Conservation (phyloP, 176 grass and related monocot species). For the Cenchrus fungigraminus region DNA sequence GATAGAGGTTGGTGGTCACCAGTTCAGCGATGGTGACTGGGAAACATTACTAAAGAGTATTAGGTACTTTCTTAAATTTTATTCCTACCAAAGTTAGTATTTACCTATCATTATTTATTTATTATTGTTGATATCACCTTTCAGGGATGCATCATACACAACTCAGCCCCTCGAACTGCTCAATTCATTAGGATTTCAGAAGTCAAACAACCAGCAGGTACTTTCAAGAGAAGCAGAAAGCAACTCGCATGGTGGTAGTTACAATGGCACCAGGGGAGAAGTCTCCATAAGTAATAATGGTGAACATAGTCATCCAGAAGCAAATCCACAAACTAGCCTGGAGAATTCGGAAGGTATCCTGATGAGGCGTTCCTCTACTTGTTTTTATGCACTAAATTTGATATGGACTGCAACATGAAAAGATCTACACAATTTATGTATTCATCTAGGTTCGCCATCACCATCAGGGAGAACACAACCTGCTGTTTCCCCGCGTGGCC, state of each 20-base stretch:
- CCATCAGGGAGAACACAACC: constrained; percentile 73
- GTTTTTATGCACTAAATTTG: constrained; percentile 23
- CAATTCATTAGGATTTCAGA: constrained; percentile 94
- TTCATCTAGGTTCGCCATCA: constrained; percentile 70
- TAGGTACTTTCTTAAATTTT: constrained; percentile 63
- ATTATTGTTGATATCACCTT: constrained; percentile 49
- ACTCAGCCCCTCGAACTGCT: constrained; percentile 96
- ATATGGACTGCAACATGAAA: constrained; percentile 17
- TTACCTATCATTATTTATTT: constrained; percentile 38
- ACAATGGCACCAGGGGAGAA: constrained; percentile 54
- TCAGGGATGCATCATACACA: constrained; percentile 95
- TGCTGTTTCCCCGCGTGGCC: constrained; percentile 55
- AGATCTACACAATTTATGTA: constrained; percentile 15
- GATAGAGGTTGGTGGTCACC: constrained; percentile 95
- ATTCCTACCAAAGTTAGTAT: constrained; percentile 7
- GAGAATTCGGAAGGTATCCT: constrained; percentile 80
- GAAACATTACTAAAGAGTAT: constrained; percentile 97
- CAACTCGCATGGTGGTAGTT: constrained; percentile 36
- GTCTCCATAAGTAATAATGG: constrained; percentile 48
- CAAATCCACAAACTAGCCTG: constrained; percentile 56
- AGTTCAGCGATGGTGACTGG: constrained; percentile 94
- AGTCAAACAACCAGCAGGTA: constrained; percentile 63
- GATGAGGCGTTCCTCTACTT: constrained; percentile 16
- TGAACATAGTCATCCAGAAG: constrained; percentile 59
- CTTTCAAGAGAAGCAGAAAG: constrained; percentile 57